A percentile compares a stretch with the other conserved stretches of the same genome.
These are phyloP conservation scores for Sugiyamaella boreocaroliniensis DNA, from an alignment of 805 yeast species.

Conservation along the genomic window DNA sequence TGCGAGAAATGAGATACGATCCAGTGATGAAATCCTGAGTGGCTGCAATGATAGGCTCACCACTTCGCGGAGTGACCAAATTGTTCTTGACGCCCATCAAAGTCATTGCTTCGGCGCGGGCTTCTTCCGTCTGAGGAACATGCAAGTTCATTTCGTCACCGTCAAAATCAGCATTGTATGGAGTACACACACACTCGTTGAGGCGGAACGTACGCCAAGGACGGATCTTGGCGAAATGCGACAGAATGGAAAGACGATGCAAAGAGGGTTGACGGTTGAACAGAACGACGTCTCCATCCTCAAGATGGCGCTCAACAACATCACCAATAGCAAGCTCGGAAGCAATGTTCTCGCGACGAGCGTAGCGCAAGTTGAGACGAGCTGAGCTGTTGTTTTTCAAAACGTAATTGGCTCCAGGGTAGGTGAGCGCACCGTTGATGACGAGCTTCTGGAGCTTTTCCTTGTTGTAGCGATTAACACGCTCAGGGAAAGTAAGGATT, in stretches of 20 bases:
- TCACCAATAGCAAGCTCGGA: constrained; percentile 77
- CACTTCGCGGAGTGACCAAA: constrained; percentile 90
- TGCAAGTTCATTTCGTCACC: constrained; percentile 99
- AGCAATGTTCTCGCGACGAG: constrained; percentile 75
- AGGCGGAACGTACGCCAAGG: constrained; percentile 98
- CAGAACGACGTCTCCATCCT: constrained; percentile 92
- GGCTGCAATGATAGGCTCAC: constrained; percentile 99
- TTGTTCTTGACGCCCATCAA: constrained; percentile 97
- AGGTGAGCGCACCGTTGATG: constrained; percentile 75
- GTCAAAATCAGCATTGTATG: constrained; percentile 98
- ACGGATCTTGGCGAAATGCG: constrained; percentile 91
- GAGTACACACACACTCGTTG: constrained; percentile 98
- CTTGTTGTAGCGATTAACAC: constrained; percentile 80
- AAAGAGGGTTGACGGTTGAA: constrained; percentile 97
- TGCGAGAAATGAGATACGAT: constrained; percentile 83
- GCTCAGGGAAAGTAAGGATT: constrained; percentile 92
- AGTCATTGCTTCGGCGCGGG: constrained; percentile 96
- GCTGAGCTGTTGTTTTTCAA: constrained; percentile 76
- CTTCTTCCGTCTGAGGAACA: constrained; percentile 98
- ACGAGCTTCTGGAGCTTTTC: constrained; percentile 69
- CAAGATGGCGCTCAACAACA: constrained; percentile 91
- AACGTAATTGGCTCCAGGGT: constrained; percentile 96
- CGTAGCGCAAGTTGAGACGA: constrained; percentile 82
- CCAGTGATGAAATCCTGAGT: constrained; percentile 99
- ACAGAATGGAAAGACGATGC: constrained; percentile 86